Base-by-base conservation (phyloP, 1,139 yeast species). In the Geotrichum aggregatum region DNA sequence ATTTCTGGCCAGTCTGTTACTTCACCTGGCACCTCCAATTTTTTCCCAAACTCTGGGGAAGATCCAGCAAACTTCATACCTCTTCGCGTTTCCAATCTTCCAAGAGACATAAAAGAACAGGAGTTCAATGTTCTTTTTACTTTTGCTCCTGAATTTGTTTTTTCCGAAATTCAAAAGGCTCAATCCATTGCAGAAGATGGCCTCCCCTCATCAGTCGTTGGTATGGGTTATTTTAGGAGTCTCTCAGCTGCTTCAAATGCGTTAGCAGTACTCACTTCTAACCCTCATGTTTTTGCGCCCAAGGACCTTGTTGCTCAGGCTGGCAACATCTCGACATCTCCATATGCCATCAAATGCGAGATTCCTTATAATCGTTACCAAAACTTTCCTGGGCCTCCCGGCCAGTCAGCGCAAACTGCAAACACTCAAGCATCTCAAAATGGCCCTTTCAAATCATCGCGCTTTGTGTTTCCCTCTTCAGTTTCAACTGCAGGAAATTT, bases 91-190 rank as follows among this genome's bases (percentile, higher is more conserved):
- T 74, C 73, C 55, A 84, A 84, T 63, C 68, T 88, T 21, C 97
- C 98, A 1, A 65, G 74, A 8, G 95, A 89, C 66, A 71, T 89
- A 44, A 70, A 91, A 2, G 66, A 76, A 31, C 80, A 96, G 63
- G 98, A 91, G 67, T 84, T 92, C 18, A 76, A 80, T 41, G 74
- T 87, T 34, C 75, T 91, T 31, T 91, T 91, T 66, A 79, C 96
- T 6, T 75, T 91, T 59, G 95, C 95, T 18, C 75, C 78, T 54
- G 95, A 87, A 61, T 87, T 85, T 59, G 66, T 82, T 34, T 69
- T 73, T 58, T 76, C 86, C 49, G 95, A 87, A 59, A 68, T 87
- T 49, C 71, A 71, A 47, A 62, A 62, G 50, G 60, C 68, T 35
- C 63, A 66, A 16, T 58, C 63, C 8, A 55, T 63, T 34, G 63